A percentile compares a stretch with the other conserved stretches of the same genome.
phyloP scores from a whole-genome alignment of 2,329 filamentous ascomycete species.

The Graphium sp. region DNA sequence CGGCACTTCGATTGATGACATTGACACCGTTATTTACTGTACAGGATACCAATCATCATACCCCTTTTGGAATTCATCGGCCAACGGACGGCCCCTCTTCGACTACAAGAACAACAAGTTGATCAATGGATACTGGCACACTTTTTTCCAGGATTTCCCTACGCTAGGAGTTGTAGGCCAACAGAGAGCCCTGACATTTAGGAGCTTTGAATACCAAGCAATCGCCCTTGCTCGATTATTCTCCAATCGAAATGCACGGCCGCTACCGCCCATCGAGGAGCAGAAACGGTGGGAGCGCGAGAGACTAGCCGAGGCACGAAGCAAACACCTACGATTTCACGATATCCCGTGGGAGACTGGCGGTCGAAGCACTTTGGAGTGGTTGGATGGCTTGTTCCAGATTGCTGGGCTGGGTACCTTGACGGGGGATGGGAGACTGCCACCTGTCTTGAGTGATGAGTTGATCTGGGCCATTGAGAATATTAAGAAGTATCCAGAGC shows the following conservation, averaged over 20 bases:
- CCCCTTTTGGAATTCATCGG: constrained; percentile 28
- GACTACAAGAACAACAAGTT: constrained; percentile 29
- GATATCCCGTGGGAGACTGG: constrained; percentile 33
- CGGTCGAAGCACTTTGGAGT: constrained; percentile 30
- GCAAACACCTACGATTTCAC: constrained; percentile 27
- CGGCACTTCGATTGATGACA: constrained; percentile 14
- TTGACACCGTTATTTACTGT: constrained; percentile 23
- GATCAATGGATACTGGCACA: constrained; percentile 29
- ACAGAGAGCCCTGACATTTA: constrained; percentile 31
- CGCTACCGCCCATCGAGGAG: constrained; percentile 19
- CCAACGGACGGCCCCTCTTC: constrained; percentile 27
- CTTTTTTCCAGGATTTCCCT: constrained; percentile 28
- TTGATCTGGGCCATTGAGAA: constrained; percentile 29
- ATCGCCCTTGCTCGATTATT: constrained; percentile 32
- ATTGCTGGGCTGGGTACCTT: constrained; percentile 31
- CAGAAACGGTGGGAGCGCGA: constrained; percentile 28
- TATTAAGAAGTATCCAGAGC: no score
- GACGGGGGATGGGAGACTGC: constrained; percentile 24
- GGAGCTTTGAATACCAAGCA: constrained; percentile 39
- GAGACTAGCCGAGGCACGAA: constrained; percentile 13
- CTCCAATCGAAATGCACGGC: constrained; percentile 18
- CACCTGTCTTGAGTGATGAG: constrained; percentile 24
- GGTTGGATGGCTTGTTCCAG: constrained; percentile 24
- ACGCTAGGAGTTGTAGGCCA: constrained; percentile 33
- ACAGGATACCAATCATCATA: constrained; percentile 25